A percentile compares a stretch with the other conserved stretches of the same genome.
phyloP scores from a whole-genome alignment of 495 filamentous ascomycete genomes.

The Aspergillus taichungensis region DNA sequence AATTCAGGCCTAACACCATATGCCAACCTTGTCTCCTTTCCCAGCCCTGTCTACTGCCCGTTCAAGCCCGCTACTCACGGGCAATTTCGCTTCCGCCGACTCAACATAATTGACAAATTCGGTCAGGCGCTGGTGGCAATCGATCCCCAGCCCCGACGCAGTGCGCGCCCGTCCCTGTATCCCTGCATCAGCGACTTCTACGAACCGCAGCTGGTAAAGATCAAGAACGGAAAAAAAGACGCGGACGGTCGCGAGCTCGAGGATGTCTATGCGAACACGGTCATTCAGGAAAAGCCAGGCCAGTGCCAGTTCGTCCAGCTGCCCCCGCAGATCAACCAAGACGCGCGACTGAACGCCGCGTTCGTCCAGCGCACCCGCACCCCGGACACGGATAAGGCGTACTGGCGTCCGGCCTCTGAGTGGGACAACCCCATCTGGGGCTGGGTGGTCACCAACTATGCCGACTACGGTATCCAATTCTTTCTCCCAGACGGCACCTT shows the following conservation, averaged over 20 bases:
- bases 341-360: slow-evolving; percentile 30
- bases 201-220: slow-evolving; percentile 8
- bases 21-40: not conserved
- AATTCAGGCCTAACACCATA: slow-evolving; percentile 25
- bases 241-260: too few relatives aligned
- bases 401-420: slow-evolving; percentile 14
- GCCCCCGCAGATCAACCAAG: slow-evolving; percentile 41
- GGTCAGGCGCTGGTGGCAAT: slow-evolving; percentile 25
- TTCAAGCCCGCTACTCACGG: slow-evolving; percentile 43
- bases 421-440: slow-evolving; percentile 47
- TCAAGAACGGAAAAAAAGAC: too few relatives aligned
- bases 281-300: slow-evolving; percentile 4
- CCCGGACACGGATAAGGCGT: not conserved
- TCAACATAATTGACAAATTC: slow-evolving; percentile 49
- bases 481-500: slow-evolving; percentile 42
- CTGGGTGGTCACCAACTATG: slow-evolving; percentile 46
- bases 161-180: slow-evolving; percentile 12
- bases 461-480: slow-evolving; percentile 38
- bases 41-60: slow-evolving; percentile 3
- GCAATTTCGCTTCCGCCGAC: slow-evolving; percentile 31
- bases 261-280: slow-evolving; percentile 12
- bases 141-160: slow-evolving; percentile 15
- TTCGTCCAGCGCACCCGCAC: slow-evolving; percentile 17
- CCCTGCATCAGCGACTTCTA: slow-evolving; percentile 19
- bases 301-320: slow-evolving; percentile 36